These are phyloP conservation scores for Cryptococcus amylolentus DNA, from an alignment of 1,284 basidiomycete species.

Conservation along the genomic window DNA sequence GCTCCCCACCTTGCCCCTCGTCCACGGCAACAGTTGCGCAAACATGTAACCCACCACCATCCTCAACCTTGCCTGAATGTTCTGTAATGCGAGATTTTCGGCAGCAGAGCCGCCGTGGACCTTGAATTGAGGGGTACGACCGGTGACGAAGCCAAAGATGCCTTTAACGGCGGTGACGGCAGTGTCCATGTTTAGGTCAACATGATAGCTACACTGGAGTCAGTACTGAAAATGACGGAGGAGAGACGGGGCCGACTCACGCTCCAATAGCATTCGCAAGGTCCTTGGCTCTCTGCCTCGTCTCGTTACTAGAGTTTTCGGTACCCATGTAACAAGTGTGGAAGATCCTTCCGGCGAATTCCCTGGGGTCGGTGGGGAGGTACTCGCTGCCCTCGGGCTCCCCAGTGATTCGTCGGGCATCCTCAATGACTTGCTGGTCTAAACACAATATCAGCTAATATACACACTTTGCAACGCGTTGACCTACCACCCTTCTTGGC, in stretches of 20 bases:
- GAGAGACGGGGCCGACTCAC: conserved; percentile 49
- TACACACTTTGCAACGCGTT: not conserved
- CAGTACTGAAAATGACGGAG: not conserved
- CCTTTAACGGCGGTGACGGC: conserved; percentile 77
- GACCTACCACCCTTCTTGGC: conserved; percentile 64
- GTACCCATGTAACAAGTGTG: conserved; percentile 99
- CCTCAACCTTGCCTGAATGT: conserved; percentile 90
- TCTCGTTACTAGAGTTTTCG: conserved; percentile 86
- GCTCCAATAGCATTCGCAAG: conserved; percentile 85
- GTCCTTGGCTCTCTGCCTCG: conserved; percentile 77
- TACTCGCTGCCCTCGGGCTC: conserved; percentile 76
- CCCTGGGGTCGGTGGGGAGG: conserved; percentile 76
- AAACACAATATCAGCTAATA: not conserved
- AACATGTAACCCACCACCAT: conserved; percentile 99
- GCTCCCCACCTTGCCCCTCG: conserved; percentile 76
- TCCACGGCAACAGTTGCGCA: conserved; percentile 93
- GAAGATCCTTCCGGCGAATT: conserved; percentile 83
- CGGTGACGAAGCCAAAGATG: conserved; percentile 81
- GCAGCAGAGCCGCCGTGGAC: conserved; percentile 81
- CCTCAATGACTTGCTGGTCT: conserved; percentile 84
- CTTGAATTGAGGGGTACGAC: conserved; percentile 74
- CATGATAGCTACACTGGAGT: conserved; percentile 70
- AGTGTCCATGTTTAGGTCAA: conserved; percentile 94
- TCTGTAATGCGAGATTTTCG: conserved; percentile 95
- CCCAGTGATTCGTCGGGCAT: conserved; percentile 83